These are phyloP conservation scores for Ramaria sp. DNA, from an alignment of 768 basidiomycete species.

Conservation along the genomic window DNA sequence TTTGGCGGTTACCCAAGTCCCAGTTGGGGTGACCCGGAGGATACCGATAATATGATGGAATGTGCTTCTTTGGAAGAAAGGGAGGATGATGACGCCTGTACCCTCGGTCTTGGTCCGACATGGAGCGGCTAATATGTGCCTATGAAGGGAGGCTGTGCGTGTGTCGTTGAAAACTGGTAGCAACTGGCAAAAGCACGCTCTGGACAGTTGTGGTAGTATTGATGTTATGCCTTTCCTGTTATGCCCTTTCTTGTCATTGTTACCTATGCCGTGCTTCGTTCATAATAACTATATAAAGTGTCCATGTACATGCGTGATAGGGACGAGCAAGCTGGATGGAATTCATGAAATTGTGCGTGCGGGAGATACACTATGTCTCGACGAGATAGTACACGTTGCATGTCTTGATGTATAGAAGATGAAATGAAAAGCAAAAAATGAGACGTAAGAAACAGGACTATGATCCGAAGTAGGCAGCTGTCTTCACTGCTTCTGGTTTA, in stretches of 20 bases:
- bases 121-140: conserved; percentile 1
- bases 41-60: not conserved
- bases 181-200: too few relatives aligned
- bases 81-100: conserved; percentile 3
- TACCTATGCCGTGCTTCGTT: not conserved
- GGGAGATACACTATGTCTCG: not conserved
- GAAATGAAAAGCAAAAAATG: not conserved
- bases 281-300: not conserved
- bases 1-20: not conserved
- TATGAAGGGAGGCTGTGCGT: not conserved
- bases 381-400: not conserved
- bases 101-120: not conserved
- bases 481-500: conserved; percentile 9
- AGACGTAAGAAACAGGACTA: not conserved
- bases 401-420: not conserved
- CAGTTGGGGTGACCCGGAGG: not conserved
- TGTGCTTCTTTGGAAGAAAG: not conserved
- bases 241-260: not conserved
- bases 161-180: not conserved
- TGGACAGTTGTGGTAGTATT: too few relatives aligned
- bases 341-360: not conserved
- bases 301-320: too few relatives aligned
- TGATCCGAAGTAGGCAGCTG: conserved; percentile 7
- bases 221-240: not conserved
- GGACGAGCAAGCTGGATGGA: too few relatives aligned